These are phyloP conservation scores for Tagetes patula DNA, from an alignment of 129 eudicot genomes.

Conservation along the genomic window DNA sequence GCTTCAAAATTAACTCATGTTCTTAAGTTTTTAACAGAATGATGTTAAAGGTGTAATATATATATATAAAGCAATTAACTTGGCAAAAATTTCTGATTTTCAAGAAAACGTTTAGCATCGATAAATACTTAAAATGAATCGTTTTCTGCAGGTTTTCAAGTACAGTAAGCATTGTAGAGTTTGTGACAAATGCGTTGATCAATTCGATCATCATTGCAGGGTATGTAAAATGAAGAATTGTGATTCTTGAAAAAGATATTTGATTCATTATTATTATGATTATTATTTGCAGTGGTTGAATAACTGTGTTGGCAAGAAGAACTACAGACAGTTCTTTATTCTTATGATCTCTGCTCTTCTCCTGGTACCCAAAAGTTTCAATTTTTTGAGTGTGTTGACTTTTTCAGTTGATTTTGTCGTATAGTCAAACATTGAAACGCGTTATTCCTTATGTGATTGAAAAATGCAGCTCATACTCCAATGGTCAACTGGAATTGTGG, in stretches of 20 bases:
- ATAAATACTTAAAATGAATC: background rate
- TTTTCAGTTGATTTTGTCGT: conserved; percentile 27
- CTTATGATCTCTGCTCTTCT: conserved; percentile 96
- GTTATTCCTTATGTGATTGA: conserved; percentile 50
- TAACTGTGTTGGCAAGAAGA: conserved; percentile 93
- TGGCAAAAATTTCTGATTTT: no score
- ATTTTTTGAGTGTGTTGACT: conserved; percentile 9
- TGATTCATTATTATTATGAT: conserved; percentile 14
- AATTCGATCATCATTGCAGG: conserved; percentile 98
- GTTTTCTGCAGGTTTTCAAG: conserved; percentile 76
- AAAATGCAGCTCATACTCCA: conserved; percentile 93
- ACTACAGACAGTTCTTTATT: conserved; percentile 81
- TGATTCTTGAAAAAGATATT: background rate
- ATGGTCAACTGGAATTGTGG: conserved; percentile 98
- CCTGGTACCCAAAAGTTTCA: conserved; percentile 52
- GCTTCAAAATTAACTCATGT: no score
- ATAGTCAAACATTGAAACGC: conserved; percentile 41
- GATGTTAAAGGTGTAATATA: background rate
- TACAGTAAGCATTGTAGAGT: conserved; percentile 99
- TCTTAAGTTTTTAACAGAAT: background rate
- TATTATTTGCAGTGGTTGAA: conserved; percentile 70
- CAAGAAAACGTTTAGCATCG: no score
- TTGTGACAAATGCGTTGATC: conserved; percentile 96
- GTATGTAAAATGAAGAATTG: conserved; percentile 38
- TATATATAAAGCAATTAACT: no score